These are phyloP conservation scores for Cercis canadensis DNA, from an alignment of 306 rosid genomes.

Conservation along the genomic window DNA sequence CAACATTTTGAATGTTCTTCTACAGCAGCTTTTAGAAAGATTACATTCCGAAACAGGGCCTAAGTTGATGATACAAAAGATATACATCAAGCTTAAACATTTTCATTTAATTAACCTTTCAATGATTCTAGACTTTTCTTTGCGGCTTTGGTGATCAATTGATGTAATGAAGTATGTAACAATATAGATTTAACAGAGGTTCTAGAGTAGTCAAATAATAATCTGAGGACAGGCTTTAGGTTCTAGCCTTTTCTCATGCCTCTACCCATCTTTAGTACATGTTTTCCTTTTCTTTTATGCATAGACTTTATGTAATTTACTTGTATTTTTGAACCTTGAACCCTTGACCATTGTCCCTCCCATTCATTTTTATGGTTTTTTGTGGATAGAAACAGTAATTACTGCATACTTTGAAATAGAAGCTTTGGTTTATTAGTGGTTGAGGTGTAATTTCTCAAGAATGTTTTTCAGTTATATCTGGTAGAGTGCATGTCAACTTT, in stretches of 20 bases:
- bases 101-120: not conserved
- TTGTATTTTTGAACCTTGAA: too few species aligned
- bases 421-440: too few species aligned
- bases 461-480: constrained; percentile 46
- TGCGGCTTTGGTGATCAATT: not conserved
- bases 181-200: not conserved
- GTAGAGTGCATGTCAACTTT: constrained; percentile 96
- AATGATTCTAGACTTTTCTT: not conserved
- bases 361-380: not conserved
- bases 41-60: too few species aligned
- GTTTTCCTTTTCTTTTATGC: constrained; percentile 6
- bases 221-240: not conserved
- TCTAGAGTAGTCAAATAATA: not conserved
- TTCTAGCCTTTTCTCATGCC: too few species aligned
- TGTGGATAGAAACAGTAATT: not conserved
- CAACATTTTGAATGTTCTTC: too few species aligned
- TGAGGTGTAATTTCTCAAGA: constrained; percentile 40
- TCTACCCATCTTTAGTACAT: constrained; percentile 1
- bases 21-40: too few species aligned
- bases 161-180: not conserved
- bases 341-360: too few species aligned
- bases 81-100: not conserved
- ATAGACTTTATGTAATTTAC: constrained; percentile 11
- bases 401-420: constrained; percentile 12
- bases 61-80: not conserved